Conservation (phyloP, 768 basidiomycete species). For the Xerocomellus intermedius region DNA sequence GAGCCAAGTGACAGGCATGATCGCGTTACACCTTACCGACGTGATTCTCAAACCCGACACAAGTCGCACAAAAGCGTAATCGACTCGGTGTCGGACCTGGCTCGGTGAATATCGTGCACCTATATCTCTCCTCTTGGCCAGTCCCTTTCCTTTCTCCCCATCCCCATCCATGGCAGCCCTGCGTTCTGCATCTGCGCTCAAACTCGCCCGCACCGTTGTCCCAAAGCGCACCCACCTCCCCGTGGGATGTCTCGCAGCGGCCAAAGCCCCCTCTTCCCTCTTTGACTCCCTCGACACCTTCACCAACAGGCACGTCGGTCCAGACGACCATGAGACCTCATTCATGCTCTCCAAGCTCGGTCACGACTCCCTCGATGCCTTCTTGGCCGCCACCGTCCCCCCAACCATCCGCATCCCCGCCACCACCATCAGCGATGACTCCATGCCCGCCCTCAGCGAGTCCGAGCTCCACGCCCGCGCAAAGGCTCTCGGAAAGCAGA, state of each 20-base stretch:
- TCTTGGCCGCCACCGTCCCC: constrained; percentile 82
- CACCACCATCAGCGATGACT: constrained; percentile 57
- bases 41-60: constrained; percentile 13
- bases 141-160: constrained; percentile 17
- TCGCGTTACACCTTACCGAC: constrained; percentile 1
- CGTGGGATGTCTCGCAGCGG: constrained; percentile 54
- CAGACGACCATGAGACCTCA: constrained; percentile 74
- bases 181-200: constrained; percentile 27
- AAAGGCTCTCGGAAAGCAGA: constrained; percentile 71
- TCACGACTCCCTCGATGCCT: constrained; percentile 85
- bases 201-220: constrained; percentile 15
- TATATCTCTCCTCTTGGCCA: constrained; percentile 23
- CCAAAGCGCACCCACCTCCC: constrained; percentile 18
- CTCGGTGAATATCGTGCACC: constrained; percentile 36
- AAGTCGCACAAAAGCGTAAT: constrained; percentile 30
- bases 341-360: constrained; percentile 84
- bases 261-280: constrained; percentile 58
- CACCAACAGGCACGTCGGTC: constrained; percentile 88
- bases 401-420: constrained; percentile 69
- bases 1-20: constrained; percentile 1
- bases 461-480: constrained; percentile 77
- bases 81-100: constrained; percentile 39
- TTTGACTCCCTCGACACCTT: constrained; percentile 91
- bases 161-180: constrained; percentile 30
- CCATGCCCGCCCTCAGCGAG: constrained; percentile 80